Base-by-base conservation (phyloP, 345 rosid genomes). In the Stellera chamaejasme region DNA sequence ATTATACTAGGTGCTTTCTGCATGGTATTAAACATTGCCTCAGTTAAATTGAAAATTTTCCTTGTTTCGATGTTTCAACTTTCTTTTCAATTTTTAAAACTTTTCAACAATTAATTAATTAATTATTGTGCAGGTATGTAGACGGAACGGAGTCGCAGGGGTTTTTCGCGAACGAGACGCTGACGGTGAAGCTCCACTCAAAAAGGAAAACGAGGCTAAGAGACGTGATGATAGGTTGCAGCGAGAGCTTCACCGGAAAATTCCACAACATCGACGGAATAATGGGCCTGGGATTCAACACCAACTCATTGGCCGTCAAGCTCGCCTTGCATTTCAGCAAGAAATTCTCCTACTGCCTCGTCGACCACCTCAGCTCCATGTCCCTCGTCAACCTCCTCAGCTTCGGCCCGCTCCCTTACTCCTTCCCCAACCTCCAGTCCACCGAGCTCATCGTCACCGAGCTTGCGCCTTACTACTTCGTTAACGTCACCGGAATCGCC, bases 281-380 rank as follows among this genome's bases (percentile, higher is more conserved):
- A 27, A 13, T 72, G 64, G 77, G 77, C 3, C 39, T 72, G 49
- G 77, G 73, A 2, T 64, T 10, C 27, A 58, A 43, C 44, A 11
- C 10, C 7, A 12, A 60, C 27, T 68, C 77, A 13, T 56, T 72
- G n/a, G 61, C 67, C 10, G 11, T 61, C 16, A 57, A 27, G 36
- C 56, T 52, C 26, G 65, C 70, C 1, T 15, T 45, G 47, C 10
- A 8, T 12, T 64, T 64, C n/a, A 65, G 60, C 10, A 3, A 68
- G 55, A 72, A 68, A 50, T 72, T 72, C 49, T 72, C 77, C 1
- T 72, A 72, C 55, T 68, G 73, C 69, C 41, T 64, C 54, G 77
- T 72, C 2, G 70, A 72, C 58, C 77, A 72, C 50, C 28, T 68
- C 23, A 64, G 67, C 49, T 54, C 69, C 2, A 64, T 55, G 7